Percentiles rank a stretch among this genome's conserved stretches.
These are phyloP conservation scores for Epichloe scottii DNA, from an alignment of 2,329 filamentous ascomycete genomes.

Conservation along the genomic window DNA sequence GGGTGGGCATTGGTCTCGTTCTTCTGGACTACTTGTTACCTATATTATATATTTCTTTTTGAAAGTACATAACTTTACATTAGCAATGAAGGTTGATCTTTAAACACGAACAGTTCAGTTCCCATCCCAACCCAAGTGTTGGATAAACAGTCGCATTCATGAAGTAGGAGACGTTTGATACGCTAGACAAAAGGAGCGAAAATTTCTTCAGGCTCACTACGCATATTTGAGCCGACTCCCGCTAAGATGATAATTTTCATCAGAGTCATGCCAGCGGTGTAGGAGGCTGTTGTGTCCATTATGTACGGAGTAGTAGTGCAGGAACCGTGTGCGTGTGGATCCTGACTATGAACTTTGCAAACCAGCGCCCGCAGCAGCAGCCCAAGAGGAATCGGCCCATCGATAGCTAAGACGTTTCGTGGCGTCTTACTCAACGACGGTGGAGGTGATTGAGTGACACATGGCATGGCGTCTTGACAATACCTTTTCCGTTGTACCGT, in stretches of 20 bases:
- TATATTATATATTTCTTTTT: conserved; percentile 7
- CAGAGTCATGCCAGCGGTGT: background rate
- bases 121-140: background rate
- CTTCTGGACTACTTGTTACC: conserved; percentile 5
- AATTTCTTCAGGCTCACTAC: background rate
- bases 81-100: background rate
- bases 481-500: too few relatives aligned
- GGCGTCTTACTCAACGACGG: too few relatives aligned
- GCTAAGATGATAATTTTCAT: too few relatives aligned
- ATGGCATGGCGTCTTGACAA: too few relatives aligned
- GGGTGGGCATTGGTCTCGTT: conserved; percentile 1
- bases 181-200: background rate
- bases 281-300: background rate
- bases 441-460: too few relatives aligned
- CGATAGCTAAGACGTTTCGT: too few relatives aligned
- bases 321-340: background rate
- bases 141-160: too few relatives aligned
- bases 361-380: too few relatives aligned
- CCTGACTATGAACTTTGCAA: background rate
- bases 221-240: background rate
- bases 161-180: too few relatives aligned
- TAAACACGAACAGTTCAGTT: background rate
- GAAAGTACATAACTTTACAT: conserved; percentile 5
- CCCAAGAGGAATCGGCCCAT: too few relatives aligned
- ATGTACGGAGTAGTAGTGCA: background rate